phyloP scores from a whole-genome alignment of 768 basidiomycete genomes.

The Pleurotus pulmonarius region DNA sequence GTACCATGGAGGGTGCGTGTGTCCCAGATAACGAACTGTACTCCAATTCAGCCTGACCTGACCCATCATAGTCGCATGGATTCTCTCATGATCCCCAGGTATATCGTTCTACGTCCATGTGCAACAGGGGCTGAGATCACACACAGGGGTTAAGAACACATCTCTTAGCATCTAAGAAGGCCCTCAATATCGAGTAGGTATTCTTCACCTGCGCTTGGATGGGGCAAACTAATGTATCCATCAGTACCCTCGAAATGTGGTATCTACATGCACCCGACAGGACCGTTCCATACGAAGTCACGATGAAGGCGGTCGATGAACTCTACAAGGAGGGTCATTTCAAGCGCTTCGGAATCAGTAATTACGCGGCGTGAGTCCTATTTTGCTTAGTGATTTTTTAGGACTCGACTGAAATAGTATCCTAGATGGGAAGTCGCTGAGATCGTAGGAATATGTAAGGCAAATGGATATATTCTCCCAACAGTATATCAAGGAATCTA shows the following conservation, averaged over 20 bases:
- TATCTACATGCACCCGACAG: conserved; percentile 64
- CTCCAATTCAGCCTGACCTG: background rate
- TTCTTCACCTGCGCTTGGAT: conserved; percentile 9
- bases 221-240: background rate
- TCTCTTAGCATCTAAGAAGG: conserved; percentile 42
- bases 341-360: conserved; percentile 60
- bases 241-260: conserved; percentile 43
- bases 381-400: background rate
- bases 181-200: conserved; percentile 40
- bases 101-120: background rate
- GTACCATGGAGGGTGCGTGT: conserved; percentile 33
- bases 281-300: conserved; percentile 53
- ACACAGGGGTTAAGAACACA: conserved; percentile 39
- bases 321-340: conserved; percentile 57
- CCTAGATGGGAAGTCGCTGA: conserved; percentile 34
- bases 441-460: conserved; percentile 40
- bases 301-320: conserved; percentile 48
- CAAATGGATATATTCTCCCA: conserved; percentile 37
- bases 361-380: conserved; percentile 44
- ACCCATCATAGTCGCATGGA: background rate
- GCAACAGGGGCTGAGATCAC: conserved; percentile 16
- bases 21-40: background rate
- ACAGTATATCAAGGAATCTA: conserved; percentile 37
- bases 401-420: background rate
- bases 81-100: background rate